Conservation (phyloP, 202 grass and related monocot genomes). For the Saccharum hybrid region DNA sequence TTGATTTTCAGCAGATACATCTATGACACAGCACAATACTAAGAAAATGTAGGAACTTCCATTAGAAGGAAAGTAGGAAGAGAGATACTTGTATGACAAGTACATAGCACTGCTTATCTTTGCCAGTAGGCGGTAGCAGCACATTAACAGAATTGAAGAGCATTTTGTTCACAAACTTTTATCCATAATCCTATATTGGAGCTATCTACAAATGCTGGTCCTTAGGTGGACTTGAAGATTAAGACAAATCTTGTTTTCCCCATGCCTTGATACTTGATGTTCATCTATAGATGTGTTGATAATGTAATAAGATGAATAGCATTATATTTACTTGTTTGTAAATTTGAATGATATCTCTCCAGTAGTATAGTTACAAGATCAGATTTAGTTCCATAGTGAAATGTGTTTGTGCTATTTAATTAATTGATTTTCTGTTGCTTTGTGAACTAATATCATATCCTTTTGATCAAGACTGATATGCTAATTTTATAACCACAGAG, state of each 20-base stretch:
- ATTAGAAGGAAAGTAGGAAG: neutral
- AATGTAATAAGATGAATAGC: slow-evolving; percentile 6
- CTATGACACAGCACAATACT: slow-evolving; percentile 14
- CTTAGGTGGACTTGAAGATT: neutral
- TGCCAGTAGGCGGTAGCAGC: neutral
- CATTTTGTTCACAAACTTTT: slow-evolving; percentile 23
- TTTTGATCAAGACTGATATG: slow-evolving; percentile 19
- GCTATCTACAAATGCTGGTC: neutral
- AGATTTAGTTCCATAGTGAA: slow-evolving; percentile 21
- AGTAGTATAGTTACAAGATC: neutral
- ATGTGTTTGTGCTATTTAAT: slow-evolving; percentile 1
- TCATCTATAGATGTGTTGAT: slow-evolving; percentile 11
- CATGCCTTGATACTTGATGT: slow-evolving; percentile 2
- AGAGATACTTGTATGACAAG: slow-evolving; percentile 16
- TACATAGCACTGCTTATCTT: neutral
- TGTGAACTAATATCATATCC: slow-evolving; percentile 6
- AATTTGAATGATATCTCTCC: neutral
- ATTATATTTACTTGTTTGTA: slow-evolving; percentile 12
- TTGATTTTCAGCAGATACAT: slow-evolving; percentile 12
- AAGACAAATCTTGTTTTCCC: slow-evolving; percentile 1
- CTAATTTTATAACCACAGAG: slow-evolving; percentile 50
- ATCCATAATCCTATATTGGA: neutral
- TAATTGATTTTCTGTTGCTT: slow-evolving; percentile 25
- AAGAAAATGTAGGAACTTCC: slow-evolving; percentile 14
- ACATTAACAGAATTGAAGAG: neutral